Base-by-base conservation (phyloP, 2,329 filamentous ascomycete genomes). In the Colletotrichum sp. region DNA sequence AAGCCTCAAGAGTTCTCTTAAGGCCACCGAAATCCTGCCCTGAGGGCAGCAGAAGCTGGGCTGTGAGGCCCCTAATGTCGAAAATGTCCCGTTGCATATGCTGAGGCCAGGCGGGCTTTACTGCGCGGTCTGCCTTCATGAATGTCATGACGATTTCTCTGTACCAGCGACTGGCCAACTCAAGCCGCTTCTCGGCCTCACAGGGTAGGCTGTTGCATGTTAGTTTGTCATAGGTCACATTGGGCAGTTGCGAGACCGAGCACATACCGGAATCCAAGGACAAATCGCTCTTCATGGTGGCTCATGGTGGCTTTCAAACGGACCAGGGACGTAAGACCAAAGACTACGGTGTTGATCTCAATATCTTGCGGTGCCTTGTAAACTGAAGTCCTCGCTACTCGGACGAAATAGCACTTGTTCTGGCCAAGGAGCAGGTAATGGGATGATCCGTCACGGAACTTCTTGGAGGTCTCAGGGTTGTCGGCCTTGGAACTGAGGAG, bases 71-170 rank as follows among this genome's bases (percentile, higher is more conserved):
- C 57, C 87, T 86, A 68, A 92, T 86, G 66, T 87, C 86, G 78
- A 92, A 91, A 6, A 91, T 87, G 55, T 85, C 84, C 44, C 88
- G 87, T 77, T 91, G 90, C 82, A 90, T 87, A 49, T 89, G 84
- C 69, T 90, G 87, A 12, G 90, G 90, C 90, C 90, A 92, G 74
- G 89, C 89, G 0, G 90, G 90, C 79, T 91, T 91, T 60, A 92
- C 81, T 71, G 88, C 89, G 49, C 89, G 88, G 79, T 92, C 90
- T 32, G 87, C 87, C 71, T 88, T 90, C 72, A 89, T 89, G 36
- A 92, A 84, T 3, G 87, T 89, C 68, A 89, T 87, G 62, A 91
- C 88, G 62, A 92, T 89, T 52, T 86, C 88, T 34, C 89, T 86
- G 79, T 90, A 90, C 79, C 89, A 87, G 30, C 88, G 85, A 78